Evolutionary conservation across 164 flowering plant species (phyloP).

Genomic region (Pachysandra terminalis): DNA sequence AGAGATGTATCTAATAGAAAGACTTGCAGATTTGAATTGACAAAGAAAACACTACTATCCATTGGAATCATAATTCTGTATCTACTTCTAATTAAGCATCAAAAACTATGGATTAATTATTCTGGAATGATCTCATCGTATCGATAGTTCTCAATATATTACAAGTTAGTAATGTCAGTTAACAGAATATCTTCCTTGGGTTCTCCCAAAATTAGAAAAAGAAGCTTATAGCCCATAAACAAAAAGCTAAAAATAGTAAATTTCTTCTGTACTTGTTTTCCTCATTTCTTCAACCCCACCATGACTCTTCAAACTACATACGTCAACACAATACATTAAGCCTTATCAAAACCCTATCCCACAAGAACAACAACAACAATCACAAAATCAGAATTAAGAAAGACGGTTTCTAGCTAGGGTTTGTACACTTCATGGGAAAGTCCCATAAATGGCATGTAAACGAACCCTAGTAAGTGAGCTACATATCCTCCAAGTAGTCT

Average conservation of each 20-base stretch:
- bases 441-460: conserved; percentile 13
- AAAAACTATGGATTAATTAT: too few species aligned
- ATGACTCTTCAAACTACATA: not conserved
- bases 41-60: too few species aligned
- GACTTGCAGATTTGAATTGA: too few species aligned
- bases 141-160: too few species aligned
- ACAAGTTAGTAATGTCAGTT: not conserved
- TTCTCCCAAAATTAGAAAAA: too few species aligned
- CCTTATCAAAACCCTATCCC: too few species aligned
- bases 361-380: too few species aligned
- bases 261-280: not conserved
- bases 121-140: too few species aligned
- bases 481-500: conserved; percentile 3
- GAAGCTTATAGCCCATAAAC: not conserved
- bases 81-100: too few species aligned
- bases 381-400: too few species aligned
- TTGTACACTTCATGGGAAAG: not conserved
- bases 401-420: not conserved
- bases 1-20: too few species aligned
- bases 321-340: not conserved
- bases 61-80: too few species aligned
- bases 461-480: conserved; percentile 11
- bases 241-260: not conserved
- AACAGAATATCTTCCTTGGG: not conserved
- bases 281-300: not conserved